Base-by-base conservation (phyloP, 768 basidiomycete genomes). In the Phanerochaete carnosa region DNA sequence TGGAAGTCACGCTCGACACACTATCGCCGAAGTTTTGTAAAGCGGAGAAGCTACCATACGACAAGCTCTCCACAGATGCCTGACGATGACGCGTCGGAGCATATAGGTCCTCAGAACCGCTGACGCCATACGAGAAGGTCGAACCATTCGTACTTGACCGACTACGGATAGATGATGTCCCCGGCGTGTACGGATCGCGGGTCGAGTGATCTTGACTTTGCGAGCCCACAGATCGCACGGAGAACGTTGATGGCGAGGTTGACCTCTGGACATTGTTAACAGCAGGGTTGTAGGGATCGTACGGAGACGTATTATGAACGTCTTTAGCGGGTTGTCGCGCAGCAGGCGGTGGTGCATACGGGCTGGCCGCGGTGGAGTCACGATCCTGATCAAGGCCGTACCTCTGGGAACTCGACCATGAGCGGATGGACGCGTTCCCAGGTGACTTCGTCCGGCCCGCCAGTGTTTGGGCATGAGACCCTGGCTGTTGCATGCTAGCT, bases 171-270 rank as follows among this genome's bases (percentile, higher is more conserved):
- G 29, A 19, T 19, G 37, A 16, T 30, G 58, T 47, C 57, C 9
- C 37, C 6, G 45, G 66, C 16, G 68, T 59, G 39, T 72, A 68
- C 2, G 68, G 66, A 57, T 69, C 68, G 39, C 43, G 62, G 54
- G 47, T 32, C 39, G 39, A 19, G 39, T 9, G 6, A 62, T 22
- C 28, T 12, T 50, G 57, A 39, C 57, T 58, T 11, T 58, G 35
- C 9, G 46, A 56, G 22, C 60, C 52, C 45, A 66, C 62, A n/a
- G 72, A 55, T 59, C 25, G 70, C 66, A 54, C 62, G 67, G 59
- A 49, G 68, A 35, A 50, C 62, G 26, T 69, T 69, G 54, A 60
- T 1, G 63, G 63, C 12, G 77, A 77, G 54, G 66, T 63, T 23
- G 76, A 66, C 63, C 77, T 69, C 23, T 70, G 68, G 23, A 69